phyloP scores from a whole-genome alignment of 495 filamentous ascomycete species.

The Penicillium waksmanii region DNA sequence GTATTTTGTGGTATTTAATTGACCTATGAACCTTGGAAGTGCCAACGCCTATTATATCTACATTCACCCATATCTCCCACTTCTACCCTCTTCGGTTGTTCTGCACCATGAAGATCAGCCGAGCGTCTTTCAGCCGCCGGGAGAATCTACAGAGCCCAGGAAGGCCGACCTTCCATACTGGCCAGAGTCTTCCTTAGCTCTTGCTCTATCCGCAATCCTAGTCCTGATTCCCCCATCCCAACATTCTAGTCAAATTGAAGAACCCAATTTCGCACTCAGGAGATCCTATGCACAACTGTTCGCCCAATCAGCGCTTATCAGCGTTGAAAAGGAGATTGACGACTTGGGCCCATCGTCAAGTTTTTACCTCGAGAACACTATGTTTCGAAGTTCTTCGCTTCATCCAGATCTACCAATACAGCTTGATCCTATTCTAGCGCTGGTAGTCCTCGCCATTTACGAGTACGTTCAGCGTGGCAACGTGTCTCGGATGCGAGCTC shows the following conservation, averaged over 20 bases:
- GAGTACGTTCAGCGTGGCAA: slow-evolving; percentile 60
- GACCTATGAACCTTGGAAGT: neutral
- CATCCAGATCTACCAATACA: slow-evolving; percentile 48
- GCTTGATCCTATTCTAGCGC: slow-evolving; percentile 52
- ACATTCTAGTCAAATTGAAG: slow-evolving; percentile 35
- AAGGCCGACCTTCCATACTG: slow-evolving; percentile 28
- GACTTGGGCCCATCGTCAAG: slow-evolving; percentile 41
- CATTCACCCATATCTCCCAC: slow-evolving; percentile 57
- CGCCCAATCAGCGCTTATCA: slow-evolving; percentile 50
- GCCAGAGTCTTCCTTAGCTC: slow-evolving; percentile 49
- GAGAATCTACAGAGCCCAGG: slow-evolving; percentile 19
- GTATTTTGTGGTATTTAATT: neutral
- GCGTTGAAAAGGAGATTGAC: slow-evolving; percentile 53
- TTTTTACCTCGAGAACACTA: slow-evolving; percentile 28
- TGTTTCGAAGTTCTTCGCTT: slow-evolving; percentile 33
- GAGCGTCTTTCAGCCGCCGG: slow-evolving; percentile 16
- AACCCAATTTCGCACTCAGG: slow-evolving; percentile 39
- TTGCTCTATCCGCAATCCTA: slow-evolving; percentile 53
- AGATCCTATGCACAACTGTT: slow-evolving; percentile 53
- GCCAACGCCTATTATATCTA: slow-evolving; percentile 58
- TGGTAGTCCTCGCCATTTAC: slow-evolving; percentile 53
- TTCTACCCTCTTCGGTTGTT: slow-evolving; percentile 47
- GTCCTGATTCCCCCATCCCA: slow-evolving; percentile 50
- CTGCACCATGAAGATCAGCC: slow-evolving; percentile 41
- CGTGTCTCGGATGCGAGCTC: slow-evolving; percentile 53